Conservation (phyloP, 345 rosid genomes). For the Geranium rotundifolium region DNA sequence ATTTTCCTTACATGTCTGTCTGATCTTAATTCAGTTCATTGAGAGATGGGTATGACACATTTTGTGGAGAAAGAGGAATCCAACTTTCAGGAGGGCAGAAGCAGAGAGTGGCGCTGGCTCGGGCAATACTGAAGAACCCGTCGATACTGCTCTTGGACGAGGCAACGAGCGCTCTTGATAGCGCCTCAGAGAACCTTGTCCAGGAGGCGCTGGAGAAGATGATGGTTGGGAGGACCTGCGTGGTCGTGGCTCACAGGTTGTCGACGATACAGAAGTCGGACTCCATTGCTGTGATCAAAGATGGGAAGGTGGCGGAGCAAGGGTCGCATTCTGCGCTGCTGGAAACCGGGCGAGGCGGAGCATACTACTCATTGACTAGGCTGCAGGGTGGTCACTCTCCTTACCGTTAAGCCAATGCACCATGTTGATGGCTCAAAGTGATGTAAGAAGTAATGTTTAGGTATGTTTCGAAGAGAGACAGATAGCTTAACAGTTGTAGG, state of each 20-base stretch:
- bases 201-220: conserved; percentile 35
- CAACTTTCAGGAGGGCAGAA: conserved; percentile 42
- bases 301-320: conserved; percentile 31
- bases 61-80: conserved; percentile 33
- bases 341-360: conserved; percentile 15
- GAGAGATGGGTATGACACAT: conserved; percentile 25
- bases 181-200: conserved; percentile 24
- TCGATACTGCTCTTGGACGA: conserved; percentile 29
- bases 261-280: conserved; percentile 32
- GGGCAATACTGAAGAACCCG: conserved; percentile 26
- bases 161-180: conserved; percentile 35
- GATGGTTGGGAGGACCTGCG: conserved; percentile 32
- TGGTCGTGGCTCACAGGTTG: conserved; percentile 32
- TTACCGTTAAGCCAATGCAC: background rate
- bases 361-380: conserved; percentile 27
- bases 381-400: conserved; percentile 11
- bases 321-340: conserved; percentile 28
- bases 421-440: too few species aligned
- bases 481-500: too few species aligned
- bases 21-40: conserved; percentile 13
- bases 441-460: too few species aligned
- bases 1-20: too few species aligned
- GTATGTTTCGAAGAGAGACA: too few species aligned
- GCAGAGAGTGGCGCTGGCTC: conserved; percentile 35
- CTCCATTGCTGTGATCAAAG: conserved; percentile 25